Conservation (phyloP, 2,329 filamentous ascomycete genomes). For the Scytalidium lignicola region DNA sequence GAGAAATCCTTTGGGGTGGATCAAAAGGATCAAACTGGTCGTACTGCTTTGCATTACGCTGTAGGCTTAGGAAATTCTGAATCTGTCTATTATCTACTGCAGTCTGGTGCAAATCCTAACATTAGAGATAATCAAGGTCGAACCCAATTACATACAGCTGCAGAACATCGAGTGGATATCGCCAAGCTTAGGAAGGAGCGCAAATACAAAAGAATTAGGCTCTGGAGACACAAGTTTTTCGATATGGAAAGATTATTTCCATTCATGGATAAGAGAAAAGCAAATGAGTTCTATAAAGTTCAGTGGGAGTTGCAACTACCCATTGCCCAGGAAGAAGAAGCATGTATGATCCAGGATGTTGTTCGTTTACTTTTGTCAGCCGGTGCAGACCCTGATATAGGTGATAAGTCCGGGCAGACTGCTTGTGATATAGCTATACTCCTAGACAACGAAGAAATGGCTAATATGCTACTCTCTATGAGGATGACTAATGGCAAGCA, state of each 20-base stretch:
- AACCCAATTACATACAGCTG: constrained; percentile 45
- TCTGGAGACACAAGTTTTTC: not conserved
- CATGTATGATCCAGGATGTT: too few relatives aligned
- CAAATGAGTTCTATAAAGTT: too few relatives aligned
- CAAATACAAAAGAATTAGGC: not conserved
- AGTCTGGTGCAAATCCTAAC: constrained; percentile 33
- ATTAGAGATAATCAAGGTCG: constrained; percentile 20
- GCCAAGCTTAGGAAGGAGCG: not conserved
- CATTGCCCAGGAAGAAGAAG: too few relatives aligned
- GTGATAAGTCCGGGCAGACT: not conserved
- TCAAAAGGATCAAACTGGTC: constrained; percentile 32
- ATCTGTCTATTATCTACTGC: constrained; percentile 1
- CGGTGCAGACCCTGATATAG: not conserved
- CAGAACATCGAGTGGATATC: constrained; percentile 40
- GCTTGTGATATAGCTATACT: not conserved
- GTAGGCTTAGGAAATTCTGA: constrained; percentile 1
- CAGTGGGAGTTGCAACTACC: too few relatives aligned
- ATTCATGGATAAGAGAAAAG: too few relatives aligned
- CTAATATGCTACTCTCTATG: too few relatives aligned
- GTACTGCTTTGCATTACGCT: constrained; percentile 3
- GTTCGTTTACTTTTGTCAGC: too few relatives aligned
- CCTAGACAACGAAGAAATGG: too few relatives aligned
- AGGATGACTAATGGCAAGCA: too few relatives aligned
- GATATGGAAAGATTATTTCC: too few relatives aligned
- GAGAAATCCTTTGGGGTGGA: constrained; percentile 39